Conservation (phyloP, 306 rosid genomes). For the Sindora glabra region DNA sequence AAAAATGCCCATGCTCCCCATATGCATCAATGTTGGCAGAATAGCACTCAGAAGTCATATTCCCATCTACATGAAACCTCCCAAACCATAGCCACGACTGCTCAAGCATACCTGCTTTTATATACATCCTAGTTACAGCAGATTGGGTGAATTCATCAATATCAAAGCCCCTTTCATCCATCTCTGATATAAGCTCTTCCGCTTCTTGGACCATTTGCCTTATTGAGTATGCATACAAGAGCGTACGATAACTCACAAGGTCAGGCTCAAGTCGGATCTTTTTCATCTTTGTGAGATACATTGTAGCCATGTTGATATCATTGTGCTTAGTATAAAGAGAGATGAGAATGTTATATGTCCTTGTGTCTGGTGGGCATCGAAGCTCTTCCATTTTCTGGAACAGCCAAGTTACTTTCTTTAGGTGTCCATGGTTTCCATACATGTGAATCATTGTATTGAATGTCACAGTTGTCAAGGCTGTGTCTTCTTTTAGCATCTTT, state of each 20-base stretch:
- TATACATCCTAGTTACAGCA: conserved; percentile 69
- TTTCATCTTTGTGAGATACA: conserved; percentile 50
- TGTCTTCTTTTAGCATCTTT: conserved; percentile 72
- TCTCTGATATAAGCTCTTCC: conserved; percentile 54
- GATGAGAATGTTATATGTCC: conserved; percentile 77
- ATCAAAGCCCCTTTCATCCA: conserved; percentile 55
- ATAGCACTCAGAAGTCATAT: conserved; percentile 60
- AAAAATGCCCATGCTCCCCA: conserved; percentile 53
- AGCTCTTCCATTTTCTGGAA: conserved; percentile 68
- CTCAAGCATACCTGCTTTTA: conserved; percentile 51
- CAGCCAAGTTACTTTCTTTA: conserved; percentile 41
- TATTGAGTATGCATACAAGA: conserved; percentile 58
- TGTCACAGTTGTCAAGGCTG: conserved; percentile 64
- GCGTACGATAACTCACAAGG: conserved; percentile 66
- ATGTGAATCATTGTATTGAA: conserved; percentile 82
- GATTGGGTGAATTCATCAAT: conserved; percentile 79
- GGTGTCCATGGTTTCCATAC: conserved; percentile 54
- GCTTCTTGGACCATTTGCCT: conserved; percentile 61
- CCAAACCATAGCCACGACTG: conserved; percentile 71
- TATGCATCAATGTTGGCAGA: conserved; percentile 76
- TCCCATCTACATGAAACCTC: conserved; percentile 55
- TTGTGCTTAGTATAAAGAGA: conserved; percentile 44
- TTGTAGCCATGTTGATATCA: conserved; percentile 44
- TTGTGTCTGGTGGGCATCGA: conserved; percentile 46
- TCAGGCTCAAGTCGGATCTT: conserved; percentile 53